A percentile compares a stretch with the other conserved stretches of the same genome.
These are phyloP conservation scores for Aspergillus quadrilineatus DNA, from an alignment of 2,329 filamentous ascomycete genomes.

Conservation along the genomic window DNA sequence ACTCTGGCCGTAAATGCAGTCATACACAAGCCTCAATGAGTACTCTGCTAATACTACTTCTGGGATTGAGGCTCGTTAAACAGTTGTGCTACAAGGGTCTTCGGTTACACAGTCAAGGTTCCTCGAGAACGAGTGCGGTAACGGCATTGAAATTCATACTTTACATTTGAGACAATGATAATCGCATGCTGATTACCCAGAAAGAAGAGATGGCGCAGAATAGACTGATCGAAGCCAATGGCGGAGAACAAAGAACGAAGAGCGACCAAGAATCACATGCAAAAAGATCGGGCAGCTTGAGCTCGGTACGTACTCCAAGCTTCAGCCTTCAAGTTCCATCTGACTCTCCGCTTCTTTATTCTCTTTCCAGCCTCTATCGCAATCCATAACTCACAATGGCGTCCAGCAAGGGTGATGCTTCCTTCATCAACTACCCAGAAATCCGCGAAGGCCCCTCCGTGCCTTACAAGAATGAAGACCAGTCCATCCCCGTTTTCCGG, in stretches of 20 bases:
- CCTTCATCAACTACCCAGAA: constrained; percentile 40
- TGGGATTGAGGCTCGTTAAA: neutral
- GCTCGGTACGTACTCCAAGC: neutral
- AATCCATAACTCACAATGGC: constrained; percentile 21
- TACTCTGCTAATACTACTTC: neutral
- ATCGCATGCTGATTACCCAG: neutral
- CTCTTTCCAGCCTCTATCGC: neutral
- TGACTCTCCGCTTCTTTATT: neutral
- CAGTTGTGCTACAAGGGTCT: neutral
- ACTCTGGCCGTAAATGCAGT: too few relatives aligned
- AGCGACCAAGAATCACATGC: constrained; percentile 3
- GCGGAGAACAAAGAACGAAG: neutral
- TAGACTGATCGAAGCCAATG: too few relatives aligned
- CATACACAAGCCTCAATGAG: too few relatives aligned
- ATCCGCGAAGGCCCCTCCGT: constrained; percentile 40
- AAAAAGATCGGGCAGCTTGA: neutral
- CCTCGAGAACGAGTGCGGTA: neutral
- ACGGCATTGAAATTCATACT: neutral
- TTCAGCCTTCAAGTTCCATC: neutral
- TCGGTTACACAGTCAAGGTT: neutral
- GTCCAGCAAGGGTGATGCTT: constrained; percentile 12
- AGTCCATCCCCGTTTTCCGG: constrained; percentile 68
- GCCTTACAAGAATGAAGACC: constrained; percentile 51
- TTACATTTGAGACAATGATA: too few relatives aligned
- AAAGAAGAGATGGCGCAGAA: neutral